Conservation (phyloP, 352 stramenopile genomes). For the Pythium vanterpoolii region DNA sequence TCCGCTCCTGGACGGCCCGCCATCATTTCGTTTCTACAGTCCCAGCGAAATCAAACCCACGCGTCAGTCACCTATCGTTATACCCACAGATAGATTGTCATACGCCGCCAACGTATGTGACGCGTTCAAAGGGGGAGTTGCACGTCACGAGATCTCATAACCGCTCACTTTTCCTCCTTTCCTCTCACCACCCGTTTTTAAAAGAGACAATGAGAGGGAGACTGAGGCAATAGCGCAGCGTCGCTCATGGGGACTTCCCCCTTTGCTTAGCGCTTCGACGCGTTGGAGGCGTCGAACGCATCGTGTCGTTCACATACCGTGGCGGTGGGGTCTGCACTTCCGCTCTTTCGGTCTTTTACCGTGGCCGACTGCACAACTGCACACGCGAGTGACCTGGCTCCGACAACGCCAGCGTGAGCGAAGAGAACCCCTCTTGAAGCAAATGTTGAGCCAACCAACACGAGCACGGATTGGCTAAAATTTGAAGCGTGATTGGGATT, state of each 20-base stretch:
- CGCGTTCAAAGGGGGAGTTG: not conserved
- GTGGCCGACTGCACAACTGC: not conserved
- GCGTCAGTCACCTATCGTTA: not conserved
- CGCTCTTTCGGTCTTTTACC: conserved; percentile 12
- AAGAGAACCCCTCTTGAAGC: conserved; percentile 29
- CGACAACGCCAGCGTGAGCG: not conserved
- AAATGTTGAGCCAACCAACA: conserved; percentile 9
- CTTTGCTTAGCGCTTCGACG: not conserved
- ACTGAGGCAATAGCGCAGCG: not conserved
- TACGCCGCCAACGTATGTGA: not conserved
- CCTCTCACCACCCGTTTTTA: not conserved
- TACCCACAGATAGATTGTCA: not conserved
- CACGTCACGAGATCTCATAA: not conserved
- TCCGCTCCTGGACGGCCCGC: conserved; percentile 65
- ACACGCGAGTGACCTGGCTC: conserved; percentile 5
- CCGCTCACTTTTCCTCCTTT: not conserved
- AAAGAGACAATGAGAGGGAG: not conserved
- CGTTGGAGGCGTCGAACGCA: not conserved
- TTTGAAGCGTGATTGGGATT: too few relatives aligned
- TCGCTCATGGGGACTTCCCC: not conserved
- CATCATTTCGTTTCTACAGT: conserved; percentile 32
- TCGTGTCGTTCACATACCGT: not conserved
- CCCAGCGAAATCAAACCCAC: not conserved
- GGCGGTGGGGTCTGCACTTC: not conserved
- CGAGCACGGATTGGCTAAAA: too few relatives aligned